Evolutionary conservation across 495 filamentous ascomycete genomes (phyloP).

Genomic region (Neurospora sp.): DNA sequence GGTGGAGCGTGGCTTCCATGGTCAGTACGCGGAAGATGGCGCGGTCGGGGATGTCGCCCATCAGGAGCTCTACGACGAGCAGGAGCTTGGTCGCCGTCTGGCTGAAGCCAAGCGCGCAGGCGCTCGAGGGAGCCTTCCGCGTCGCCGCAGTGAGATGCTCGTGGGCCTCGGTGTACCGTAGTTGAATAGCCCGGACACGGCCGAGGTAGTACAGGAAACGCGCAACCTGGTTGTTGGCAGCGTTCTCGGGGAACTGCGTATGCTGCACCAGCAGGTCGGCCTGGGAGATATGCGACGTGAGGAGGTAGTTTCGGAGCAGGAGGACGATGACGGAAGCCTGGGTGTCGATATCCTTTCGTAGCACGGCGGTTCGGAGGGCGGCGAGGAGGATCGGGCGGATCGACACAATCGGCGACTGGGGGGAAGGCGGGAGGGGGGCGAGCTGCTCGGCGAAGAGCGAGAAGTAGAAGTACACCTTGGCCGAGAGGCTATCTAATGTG

Average conservation of each 20-base stretch:
- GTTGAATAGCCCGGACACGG: conserved; percentile 89
- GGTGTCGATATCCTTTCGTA: conserved; percentile 92
- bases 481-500: conserved; percentile 85
- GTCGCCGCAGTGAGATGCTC: conserved; percentile 85
- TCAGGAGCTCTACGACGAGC: conserved; percentile 89
- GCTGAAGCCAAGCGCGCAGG: conserved; percentile 83
- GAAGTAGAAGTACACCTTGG: conserved; percentile 96
- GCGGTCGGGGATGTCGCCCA: conserved; percentile 97
- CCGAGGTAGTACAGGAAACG: conserved; percentile 94
- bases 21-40: conserved; percentile 80
- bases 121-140: conserved; percentile 84
- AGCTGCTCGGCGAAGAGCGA: conserved; percentile 87
- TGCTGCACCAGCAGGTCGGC: conserved; percentile 92
- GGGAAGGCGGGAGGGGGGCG: conserved; percentile 74
- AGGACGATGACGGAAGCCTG: conserved; percentile 92
- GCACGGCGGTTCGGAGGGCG: conserved; percentile 83
- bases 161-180: conserved; percentile 95
- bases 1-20: conserved; percentile 76
- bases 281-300: conserved; percentile 92
- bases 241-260: conserved; percentile 84
- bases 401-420: conserved; percentile 67
- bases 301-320: conserved; percentile 90
- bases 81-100: conserved; percentile 90
- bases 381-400: conserved; percentile 81
- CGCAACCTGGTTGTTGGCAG: conserved; percentile 95